Percentiles rank a stretch among this genome's conserved stretches.
These are phyloP conservation scores for Phytophthora syringae DNA, from an alignment of 352 stramenopile genomes.

Conservation along the genomic window DNA sequence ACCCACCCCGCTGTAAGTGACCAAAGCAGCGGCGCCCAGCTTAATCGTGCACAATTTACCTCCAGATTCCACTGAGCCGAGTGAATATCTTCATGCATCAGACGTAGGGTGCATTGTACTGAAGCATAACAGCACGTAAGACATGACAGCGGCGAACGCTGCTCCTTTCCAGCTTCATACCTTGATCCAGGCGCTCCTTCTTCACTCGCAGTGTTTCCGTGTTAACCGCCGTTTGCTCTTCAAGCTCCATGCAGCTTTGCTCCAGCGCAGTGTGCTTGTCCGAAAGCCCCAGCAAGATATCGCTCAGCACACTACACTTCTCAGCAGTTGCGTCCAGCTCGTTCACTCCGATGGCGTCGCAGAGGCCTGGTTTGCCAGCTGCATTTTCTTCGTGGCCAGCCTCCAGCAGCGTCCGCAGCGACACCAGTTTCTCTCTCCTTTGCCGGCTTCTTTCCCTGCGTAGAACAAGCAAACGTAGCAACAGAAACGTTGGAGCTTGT, in stretches of 20 bases:
- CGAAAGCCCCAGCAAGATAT: constrained; percentile 27
- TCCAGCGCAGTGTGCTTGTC: constrained; percentile 36
- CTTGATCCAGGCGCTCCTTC: constrained; percentile 28
- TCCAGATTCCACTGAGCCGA: constrained; percentile 42
- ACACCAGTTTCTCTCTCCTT: constrained; percentile 28
- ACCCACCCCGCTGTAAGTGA: not conserved
- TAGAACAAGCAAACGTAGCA: not conserved
- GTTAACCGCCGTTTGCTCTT: constrained; percentile 25
- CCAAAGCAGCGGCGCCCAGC: not conserved
- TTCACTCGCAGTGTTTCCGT: constrained; percentile 15
- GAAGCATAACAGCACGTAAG: constrained; percentile 4
- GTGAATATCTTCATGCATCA: constrained; percentile 35
- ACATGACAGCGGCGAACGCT: not conserved
- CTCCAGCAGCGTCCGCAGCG: constrained; percentile 20
- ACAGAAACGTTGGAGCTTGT: not conserved
- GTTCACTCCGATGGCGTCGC: constrained; percentile 27
- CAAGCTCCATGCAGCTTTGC: constrained; percentile 30
- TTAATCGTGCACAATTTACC: constrained; percentile 11
- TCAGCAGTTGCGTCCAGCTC: constrained; percentile 36
- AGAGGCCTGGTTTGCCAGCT: not conserved
- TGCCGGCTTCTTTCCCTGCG: constrained; percentile 33
- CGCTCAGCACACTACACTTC: constrained; percentile 35
- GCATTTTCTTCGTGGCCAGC: constrained; percentile 9
- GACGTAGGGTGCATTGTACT: constrained; percentile 28
- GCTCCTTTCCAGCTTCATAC: constrained; percentile 13